These are phyloP conservation scores for Taphrina betulina DNA, from an alignment of 1,139 yeast genomes.

Conservation along the genomic window DNA sequence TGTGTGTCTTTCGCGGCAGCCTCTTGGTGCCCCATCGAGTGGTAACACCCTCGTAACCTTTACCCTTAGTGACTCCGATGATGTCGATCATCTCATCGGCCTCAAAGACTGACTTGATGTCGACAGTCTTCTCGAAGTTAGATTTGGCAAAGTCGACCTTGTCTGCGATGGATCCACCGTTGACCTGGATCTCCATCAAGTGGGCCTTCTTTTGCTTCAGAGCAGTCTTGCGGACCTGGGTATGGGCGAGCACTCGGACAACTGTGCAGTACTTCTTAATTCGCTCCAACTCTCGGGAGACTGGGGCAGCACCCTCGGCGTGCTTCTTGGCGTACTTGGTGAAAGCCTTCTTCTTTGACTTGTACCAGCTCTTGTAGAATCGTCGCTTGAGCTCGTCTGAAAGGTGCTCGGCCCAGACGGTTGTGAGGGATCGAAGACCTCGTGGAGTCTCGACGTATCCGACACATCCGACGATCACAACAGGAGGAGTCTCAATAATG, in stretches of 20 bases:
- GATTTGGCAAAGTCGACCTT: conserved; percentile 98
- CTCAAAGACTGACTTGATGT: conserved; percentile 94
- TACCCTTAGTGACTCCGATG: conserved; percentile 99
- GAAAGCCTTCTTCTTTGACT: conserved; percentile 99
- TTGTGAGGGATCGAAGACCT: conserved; percentile 98
- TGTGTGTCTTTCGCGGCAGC: conserved; percentile 99
- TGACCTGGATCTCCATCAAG: conserved; percentile 98
- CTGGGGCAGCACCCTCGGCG: conserved; percentile 84
- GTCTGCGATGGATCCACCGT: conserved; percentile 98
- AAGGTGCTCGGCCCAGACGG: conserved; percentile 99
- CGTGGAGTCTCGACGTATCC: conserved; percentile 99
- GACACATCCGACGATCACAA: conserved; percentile 98
- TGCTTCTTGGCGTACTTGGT: conserved; percentile 99
- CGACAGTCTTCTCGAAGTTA: conserved; percentile 98
- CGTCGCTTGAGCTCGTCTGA: conserved; percentile 99
- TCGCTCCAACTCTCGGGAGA: conserved; percentile 97
- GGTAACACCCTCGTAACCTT: conserved; percentile 99
- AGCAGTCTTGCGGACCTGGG: conserved; percentile 99
- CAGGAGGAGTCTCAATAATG: conserved; percentile 98
- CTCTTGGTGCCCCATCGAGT: conserved; percentile 99
- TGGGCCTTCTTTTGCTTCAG: conserved; percentile 99
- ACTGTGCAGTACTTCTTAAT: conserved; percentile 97
- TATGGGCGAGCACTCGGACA: conserved; percentile 98
- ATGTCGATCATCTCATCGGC: conserved; percentile 98
- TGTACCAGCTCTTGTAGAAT: conserved; percentile 99